A percentile compares a stretch with the other conserved stretches of the same genome.
Evolutionary conservation across 305 asterid genomes (phyloP).

Genomic region (Withania somnifera): DNA sequence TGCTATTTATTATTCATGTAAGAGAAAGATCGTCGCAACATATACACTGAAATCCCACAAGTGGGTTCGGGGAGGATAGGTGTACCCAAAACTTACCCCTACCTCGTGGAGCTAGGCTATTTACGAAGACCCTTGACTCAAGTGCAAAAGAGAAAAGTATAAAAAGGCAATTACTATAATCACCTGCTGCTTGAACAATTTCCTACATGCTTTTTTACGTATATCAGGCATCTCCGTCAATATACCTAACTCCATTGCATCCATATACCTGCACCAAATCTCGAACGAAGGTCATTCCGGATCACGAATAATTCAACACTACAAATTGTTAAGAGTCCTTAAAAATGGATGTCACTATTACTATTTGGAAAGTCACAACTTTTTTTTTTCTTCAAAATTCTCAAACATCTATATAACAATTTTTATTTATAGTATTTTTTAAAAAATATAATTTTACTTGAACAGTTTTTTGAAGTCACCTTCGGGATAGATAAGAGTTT

Average conservation of each 20-base stretch:
- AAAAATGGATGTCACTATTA: no score
- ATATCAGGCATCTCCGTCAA: constrained; percentile 68
- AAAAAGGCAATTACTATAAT: neutral
- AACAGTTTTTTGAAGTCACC: constrained; percentile 12
- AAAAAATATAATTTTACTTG: neutral
- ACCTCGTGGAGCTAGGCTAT: no score
- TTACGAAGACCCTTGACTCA: no score
- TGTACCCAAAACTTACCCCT: no score
- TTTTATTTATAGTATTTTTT: neutral
- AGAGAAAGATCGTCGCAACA: no score
- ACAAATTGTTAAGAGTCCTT: no score
- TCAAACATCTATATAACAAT: no score
- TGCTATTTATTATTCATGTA: no score
- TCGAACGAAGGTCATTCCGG: neutral
- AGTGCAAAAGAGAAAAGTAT: neutral
- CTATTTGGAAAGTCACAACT: no score
- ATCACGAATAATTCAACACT: neutral
- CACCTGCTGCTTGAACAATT: constrained; percentile 71
- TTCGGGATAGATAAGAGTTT: constrained; percentile 65
- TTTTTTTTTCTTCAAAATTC: no score
- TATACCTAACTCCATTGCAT: constrained; percentile 61
- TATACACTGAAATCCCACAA: no score
- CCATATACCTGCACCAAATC: constrained; percentile 45
- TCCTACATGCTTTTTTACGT: constrained; percentile 50
- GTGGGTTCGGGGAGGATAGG: no score